Evolutionary conservation across 1,284 basidiomycete genomes (phyloP), one percentile per base, ranked within the genome.

Genomic region (Tylopilus sp.): DNA sequence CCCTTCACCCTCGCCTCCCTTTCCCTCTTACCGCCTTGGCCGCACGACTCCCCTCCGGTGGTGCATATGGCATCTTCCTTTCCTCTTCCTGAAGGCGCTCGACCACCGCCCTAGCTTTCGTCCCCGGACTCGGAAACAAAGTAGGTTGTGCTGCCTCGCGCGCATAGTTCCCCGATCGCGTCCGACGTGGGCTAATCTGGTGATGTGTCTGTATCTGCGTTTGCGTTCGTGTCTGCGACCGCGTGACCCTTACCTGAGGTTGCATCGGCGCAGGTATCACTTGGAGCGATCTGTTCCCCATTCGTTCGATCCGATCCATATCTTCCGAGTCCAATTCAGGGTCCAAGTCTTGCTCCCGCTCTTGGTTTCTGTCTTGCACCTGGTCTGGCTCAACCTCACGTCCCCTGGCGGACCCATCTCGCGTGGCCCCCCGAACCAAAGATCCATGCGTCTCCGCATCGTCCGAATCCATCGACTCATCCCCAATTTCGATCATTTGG

Each of bases 381-480:
- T 33, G 12, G 0, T 41, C 44, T 7, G 39, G 29, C n/a, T 46
- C 53, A 6, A 43, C 23, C 12, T 43, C 34, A 10, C 10, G 29
- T 6, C 5, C 34, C 6, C 19, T 40, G 10, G 6, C 25, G 23
- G 44, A 16, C 2, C 25, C 29, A 19, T 50, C 19, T 9, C 1
- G 19, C 15, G 18, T n/a, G 18, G 4, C 29, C 16, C 16, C 45
- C n/a, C 33, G 42, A 11, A 53, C 34, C 44, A 68, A 49, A 1
- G 33, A 34, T 3, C 13, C 42, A 30, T 65, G 64, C 3, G 55
- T 68, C 41, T 67, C 61, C 25, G 49, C 58, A 31, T 65, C 63
- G 35, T 68, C 66, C 18, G 63, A 65, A 31, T 67, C 63, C 4
- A 50, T 56, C 13, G 60, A 59, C 4, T 51, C 46, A 29, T 3